A percentile compares a stretch with the other conserved stretches of the same genome.
Evolutionary conservation across 2,329 filamentous ascomycete species (phyloP).

Genomic region (Aspergillus oerlinghausenensis): DNA sequence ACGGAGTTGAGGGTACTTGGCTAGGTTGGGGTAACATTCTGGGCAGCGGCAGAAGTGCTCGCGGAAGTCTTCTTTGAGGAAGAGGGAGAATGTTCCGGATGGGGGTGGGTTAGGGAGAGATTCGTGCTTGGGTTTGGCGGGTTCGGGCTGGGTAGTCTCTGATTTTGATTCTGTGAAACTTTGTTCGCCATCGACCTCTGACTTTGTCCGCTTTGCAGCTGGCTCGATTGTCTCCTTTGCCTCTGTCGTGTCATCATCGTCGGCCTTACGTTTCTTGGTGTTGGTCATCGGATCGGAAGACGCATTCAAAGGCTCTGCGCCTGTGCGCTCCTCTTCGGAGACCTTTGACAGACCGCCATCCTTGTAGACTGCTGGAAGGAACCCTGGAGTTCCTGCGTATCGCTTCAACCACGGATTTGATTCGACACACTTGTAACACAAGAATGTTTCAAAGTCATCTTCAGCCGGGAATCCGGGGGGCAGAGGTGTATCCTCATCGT

Average conservation of each 20-base stretch:
- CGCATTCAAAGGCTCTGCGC: neutral
- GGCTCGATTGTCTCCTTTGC: slow-evolving; percentile 20
- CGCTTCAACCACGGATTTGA: slow-evolving; percentile 86
- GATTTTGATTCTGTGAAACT: slow-evolving; percentile 8
- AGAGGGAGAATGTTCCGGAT: slow-evolving; percentile 67
- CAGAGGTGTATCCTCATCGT: slow-evolving; percentile 57
- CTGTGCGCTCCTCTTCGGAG: neutral
- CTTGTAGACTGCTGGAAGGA: slow-evolving; percentile 67
- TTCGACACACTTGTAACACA: slow-evolving; percentile 92
- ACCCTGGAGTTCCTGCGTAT: slow-evolving; percentile 76
- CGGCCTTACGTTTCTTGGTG: slow-evolving; percentile 64
- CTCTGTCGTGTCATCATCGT: slow-evolving; percentile 39
- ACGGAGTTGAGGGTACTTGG: slow-evolving; percentile 71
- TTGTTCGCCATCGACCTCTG: slow-evolving; percentile 27
- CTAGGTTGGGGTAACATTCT: slow-evolving; percentile 70
- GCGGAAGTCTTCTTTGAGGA: slow-evolving; percentile 75
- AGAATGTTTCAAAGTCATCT: slow-evolving; percentile 80
- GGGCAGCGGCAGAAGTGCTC: slow-evolving; percentile 76
- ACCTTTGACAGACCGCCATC: slow-evolving; percentile 22
- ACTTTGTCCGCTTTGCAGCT: slow-evolving; percentile 45
- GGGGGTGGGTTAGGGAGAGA: slow-evolving; percentile 54
- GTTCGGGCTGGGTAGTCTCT: slow-evolving; percentile 4
- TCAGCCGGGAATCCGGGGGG: slow-evolving; percentile 85
- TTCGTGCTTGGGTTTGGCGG: slow-evolving; percentile 52
- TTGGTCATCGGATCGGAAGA: slow-evolving; percentile 13